Conservation (phyloP, 208 protist genomes). For the Leishmania mexicana region DNA sequence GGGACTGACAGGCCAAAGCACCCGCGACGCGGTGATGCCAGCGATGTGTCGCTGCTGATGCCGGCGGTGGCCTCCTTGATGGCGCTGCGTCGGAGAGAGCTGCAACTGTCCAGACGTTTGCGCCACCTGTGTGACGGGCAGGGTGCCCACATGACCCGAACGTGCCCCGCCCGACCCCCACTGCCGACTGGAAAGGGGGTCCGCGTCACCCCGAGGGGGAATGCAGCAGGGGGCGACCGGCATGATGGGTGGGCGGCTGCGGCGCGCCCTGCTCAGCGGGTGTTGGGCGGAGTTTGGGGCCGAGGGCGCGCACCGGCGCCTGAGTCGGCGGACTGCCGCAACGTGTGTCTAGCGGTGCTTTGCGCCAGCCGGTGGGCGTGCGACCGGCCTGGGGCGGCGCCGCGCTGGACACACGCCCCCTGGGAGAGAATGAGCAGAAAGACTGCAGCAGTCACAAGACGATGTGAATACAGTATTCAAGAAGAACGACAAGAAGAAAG, state of each 20-base stretch:
- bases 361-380: neutral
- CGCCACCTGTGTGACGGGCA: neutral
- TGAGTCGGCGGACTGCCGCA: neutral
- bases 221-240: neutral
- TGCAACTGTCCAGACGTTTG: neutral
- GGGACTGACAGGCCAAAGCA: neutral
- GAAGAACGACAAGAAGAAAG: neutral
- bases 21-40: neutral
- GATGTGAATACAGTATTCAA: neutral
- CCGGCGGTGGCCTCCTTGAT: neutral
- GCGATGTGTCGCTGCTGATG: neutral
- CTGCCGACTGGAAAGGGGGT: too few species aligned
- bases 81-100: neutral
- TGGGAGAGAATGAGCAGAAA: neutral
- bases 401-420: too few species aligned
- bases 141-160: neutral
- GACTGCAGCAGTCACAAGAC: neutral
- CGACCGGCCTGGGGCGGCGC: neutral
- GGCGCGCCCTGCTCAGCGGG: too few species aligned
- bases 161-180: too few species aligned
- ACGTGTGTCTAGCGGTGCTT: neutral
- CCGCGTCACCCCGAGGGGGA: neutral
- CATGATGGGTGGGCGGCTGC: neutral
- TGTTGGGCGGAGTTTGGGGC: neutral
- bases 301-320: neutral